A percentile compares a stretch with the other conserved stretches of the same genome.
Conservation (phyloP, 176 grass and related monocot genomes). For the Musa troglodytarum region DNA sequence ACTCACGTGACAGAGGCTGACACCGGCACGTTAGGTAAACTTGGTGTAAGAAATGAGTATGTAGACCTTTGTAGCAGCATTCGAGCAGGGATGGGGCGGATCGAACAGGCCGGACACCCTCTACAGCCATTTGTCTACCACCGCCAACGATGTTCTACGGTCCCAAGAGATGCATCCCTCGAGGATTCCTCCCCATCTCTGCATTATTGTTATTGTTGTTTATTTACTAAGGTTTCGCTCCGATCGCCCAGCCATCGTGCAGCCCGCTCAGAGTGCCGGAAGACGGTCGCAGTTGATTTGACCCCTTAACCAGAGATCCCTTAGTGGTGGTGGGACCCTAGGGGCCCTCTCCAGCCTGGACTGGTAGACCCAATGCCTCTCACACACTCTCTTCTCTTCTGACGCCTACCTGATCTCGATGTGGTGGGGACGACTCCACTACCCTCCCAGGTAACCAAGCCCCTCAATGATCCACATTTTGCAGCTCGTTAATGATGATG, state of each 20-base stretch:
- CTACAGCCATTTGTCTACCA: not conserved
- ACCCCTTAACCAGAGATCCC: not conserved
- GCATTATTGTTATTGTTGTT: too few relatives aligned
- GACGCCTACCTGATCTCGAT: not conserved
- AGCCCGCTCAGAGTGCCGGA: too few relatives aligned
- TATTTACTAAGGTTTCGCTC: too few relatives aligned
- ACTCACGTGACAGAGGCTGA: not conserved
- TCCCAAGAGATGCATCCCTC: too few relatives aligned
- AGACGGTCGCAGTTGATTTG: not conserved
- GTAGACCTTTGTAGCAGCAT: not conserved
- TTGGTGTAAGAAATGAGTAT: not conserved
- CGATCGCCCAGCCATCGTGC: too few relatives aligned
- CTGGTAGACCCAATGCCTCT: too few relatives aligned
- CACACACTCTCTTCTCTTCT: too few relatives aligned
- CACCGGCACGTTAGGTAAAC: not conserved
- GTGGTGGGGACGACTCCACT: not conserved
- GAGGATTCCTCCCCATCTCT: too few relatives aligned
- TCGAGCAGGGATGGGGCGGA: not conserved
- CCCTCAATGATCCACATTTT: not conserved
- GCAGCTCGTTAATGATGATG: not conserved
- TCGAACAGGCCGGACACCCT: not conserved
- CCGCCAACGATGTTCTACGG: too few relatives aligned
- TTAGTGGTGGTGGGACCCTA: not conserved
- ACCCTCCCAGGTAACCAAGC: too few relatives aligned
- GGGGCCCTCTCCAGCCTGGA: too few relatives aligned